Evolutionary conservation across 768 basidiomycete genomes (phyloP).

Genomic region (Suillus alpinus): DNA sequence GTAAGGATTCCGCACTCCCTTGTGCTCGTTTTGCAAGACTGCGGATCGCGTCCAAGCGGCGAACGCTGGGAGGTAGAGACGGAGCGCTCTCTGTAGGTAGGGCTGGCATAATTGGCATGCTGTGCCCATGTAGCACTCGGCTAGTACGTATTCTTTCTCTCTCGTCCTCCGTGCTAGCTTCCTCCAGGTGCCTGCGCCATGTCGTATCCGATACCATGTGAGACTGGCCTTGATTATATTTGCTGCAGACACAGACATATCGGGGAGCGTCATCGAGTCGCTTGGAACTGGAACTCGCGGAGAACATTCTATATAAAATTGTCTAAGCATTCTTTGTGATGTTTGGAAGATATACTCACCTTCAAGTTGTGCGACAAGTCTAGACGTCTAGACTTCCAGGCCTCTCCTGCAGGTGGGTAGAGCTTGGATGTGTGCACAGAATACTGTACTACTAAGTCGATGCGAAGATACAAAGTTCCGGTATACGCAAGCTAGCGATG

Average conservation of each 20-base stretch:
- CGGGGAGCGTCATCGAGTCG: too few relatives aligned
- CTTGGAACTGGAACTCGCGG: too few relatives aligned
- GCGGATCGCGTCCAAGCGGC: neutral
- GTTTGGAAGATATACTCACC: too few relatives aligned
- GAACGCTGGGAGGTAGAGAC: neutral
- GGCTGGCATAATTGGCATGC: neutral
- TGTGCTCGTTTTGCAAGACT: neutral
- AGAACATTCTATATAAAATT: too few relatives aligned
- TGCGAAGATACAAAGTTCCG: neutral
- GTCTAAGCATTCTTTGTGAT: too few relatives aligned
- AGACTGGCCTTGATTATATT: neutral
- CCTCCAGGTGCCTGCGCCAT: neutral
- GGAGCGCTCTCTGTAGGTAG: neutral
- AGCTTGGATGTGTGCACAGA: too few relatives aligned
- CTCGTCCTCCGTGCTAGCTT: conserved; percentile 4
- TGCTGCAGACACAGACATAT: conserved; percentile 5
- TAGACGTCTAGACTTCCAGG: too few relatives aligned
- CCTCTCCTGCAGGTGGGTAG: too few relatives aligned
- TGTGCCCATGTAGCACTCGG: neutral
- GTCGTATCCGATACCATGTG: neutral
- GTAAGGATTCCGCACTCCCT: neutral
- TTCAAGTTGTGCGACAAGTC: too few relatives aligned
- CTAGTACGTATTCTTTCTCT: neutral
- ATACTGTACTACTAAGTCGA: too few relatives aligned
- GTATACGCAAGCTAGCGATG: neutral